Evolutionary conservation across 78 protist genomes (phyloP).

Genomic region (Dictyostelium discoideum): dicty_2.7 NC_007089.4:5514001-5514500

Average conservation of each 20-base stretch:
- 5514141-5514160: slow-evolving; percentile 83
- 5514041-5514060: background rate
- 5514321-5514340: slow-evolving; percentile 35
- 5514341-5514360: slow-evolving; percentile 41
- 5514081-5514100: background rate
- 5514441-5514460: slow-evolving; percentile 38
- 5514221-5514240: slow-evolving; percentile 69
- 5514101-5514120: slow-evolving; percentile 82
- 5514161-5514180: slow-evolving; percentile 61
- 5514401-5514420: slow-evolving; percentile 64
- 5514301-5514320: slow-evolving; percentile 81
- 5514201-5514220: slow-evolving; percentile 83
- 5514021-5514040: slow-evolving; percentile 17
- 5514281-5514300: slow-evolving; percentile 32
- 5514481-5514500: slow-evolving; percentile 26
- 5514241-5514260: slow-evolving; percentile 51
- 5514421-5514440: background rate
- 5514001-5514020: slow-evolving; percentile 6
- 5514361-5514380: slow-evolving; percentile 74
- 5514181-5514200: slow-evolving; percentile 89
- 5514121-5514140: slow-evolving; percentile 86
- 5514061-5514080: background rate
- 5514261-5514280: slow-evolving; percentile 21
- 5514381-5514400: slow-evolving; percentile 50
- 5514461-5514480: background rate